Percentiles rank a stretch among this genome's conserved stretches.
Evolutionary conservation across 495 filamentous ascomycete genomes (phyloP).

Genomic region (Friedmanniomyces simplex): DNA sequence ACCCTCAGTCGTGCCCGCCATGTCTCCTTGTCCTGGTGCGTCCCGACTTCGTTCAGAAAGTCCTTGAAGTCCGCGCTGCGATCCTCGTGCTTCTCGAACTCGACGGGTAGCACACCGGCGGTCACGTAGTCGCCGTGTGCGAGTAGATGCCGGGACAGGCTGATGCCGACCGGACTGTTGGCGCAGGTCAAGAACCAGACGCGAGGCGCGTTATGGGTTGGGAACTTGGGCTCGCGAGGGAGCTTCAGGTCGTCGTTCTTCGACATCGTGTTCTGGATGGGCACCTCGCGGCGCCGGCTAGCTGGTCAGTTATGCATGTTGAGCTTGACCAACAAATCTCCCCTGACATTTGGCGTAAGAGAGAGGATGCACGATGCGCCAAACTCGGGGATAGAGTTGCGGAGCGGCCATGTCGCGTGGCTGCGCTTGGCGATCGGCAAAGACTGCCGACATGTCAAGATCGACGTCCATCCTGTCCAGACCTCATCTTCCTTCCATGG

Average conservation of each 20-base stretch:
- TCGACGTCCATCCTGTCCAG: background rate
- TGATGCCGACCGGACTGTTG: conserved; percentile 65
- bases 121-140: conserved; percentile 79
- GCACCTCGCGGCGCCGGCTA: background rate
- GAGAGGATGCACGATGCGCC: background rate
- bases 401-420: background rate
- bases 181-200: conserved; percentile 87
- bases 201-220: conserved; percentile 47
- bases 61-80: conserved; percentile 39
- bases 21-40: conserved; percentile 30
- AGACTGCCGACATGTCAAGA: background rate
- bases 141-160: conserved; percentile 62
- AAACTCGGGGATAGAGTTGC: background rate
- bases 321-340: too few relatives aligned
- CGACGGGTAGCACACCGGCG: conserved; percentile 55
- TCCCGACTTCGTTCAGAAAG: conserved; percentile 48
- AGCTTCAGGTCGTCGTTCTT: conserved; percentile 15
- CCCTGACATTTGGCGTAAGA: background rate
- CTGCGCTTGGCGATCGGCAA: background rate
- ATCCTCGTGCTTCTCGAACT: conserved; percentile 43
- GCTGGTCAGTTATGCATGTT: background rate
- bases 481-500: too few relatives aligned
- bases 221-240: conserved; percentile 42
- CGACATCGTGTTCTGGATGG: conserved; percentile 8
- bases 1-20: conserved; percentile 33